phyloP scores from a whole-genome alignment of 2,329 filamentous ascomycete genomes.

The Monilinia vaccinii-corymbosi region DNA sequence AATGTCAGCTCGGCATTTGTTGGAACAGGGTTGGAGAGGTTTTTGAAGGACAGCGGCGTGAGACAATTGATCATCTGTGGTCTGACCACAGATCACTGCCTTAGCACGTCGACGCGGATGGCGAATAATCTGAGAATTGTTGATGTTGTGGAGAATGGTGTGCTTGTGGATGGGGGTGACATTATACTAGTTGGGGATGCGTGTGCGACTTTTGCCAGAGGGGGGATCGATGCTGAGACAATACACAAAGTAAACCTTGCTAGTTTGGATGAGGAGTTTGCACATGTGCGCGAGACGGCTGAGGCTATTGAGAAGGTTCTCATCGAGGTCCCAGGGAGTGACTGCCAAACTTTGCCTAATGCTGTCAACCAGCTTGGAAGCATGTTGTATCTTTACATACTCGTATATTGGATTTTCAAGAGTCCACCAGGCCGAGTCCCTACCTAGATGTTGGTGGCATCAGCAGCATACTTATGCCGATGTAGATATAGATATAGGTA shows the following conservation, averaged over 20 bases:
- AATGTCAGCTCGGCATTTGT: neutral
- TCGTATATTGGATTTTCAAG: neutral
- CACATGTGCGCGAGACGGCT: neutral
- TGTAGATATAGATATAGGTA: neutral
- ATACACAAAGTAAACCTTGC: neutral
- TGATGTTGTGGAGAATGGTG: neutral
- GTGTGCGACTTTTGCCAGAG: neutral
- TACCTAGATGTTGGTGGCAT: neutral
- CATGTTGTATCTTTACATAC: neutral
- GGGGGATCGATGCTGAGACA: neutral
- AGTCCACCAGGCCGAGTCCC: no score
- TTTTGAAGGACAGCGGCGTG: neutral
- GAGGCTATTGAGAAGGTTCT: neutral
- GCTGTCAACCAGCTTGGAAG: neutral
- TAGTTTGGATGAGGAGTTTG: neutral
- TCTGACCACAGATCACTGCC: neutral
- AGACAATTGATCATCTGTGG: neutral
- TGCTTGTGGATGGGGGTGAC: neutral
- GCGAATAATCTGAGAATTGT: neutral
- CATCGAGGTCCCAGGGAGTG: neutral
- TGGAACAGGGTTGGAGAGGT: neutral
- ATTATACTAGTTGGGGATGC: neutral
- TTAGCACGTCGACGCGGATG: neutral
- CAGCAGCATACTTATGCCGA: neutral
- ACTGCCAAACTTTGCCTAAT: neutral